phyloP scores from a whole-genome alignment of 352 stramenopile genomes.

The Aphanomyces cochlioides region DNA sequence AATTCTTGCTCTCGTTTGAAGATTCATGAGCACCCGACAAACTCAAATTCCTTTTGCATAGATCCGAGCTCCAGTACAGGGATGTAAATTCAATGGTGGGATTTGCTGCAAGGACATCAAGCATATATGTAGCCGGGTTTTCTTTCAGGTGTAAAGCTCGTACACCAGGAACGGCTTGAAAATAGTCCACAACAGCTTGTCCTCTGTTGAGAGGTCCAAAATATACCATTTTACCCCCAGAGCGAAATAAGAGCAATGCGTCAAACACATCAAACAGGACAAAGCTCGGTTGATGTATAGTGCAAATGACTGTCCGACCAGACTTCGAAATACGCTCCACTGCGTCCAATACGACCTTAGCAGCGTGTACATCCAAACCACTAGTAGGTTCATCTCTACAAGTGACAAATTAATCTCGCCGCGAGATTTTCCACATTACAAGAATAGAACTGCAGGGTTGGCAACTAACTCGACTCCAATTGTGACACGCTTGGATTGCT shows the following conservation, averaged over 20 bases:
- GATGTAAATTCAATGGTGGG: background rate
- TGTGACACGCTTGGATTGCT: constrained; percentile 48
- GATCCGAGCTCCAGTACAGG: background rate
- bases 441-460: constrained; percentile 71
- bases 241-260: constrained; percentile 78
- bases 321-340: constrained; percentile 54
- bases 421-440: constrained; percentile 18
- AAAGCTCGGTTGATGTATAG: constrained; percentile 86
- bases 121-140: constrained; percentile 88
- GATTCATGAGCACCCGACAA: no score
- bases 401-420: background rate
- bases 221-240: constrained; percentile 74
- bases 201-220: constrained; percentile 61
- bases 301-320: constrained; percentile 81
- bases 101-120: constrained; percentile 56
- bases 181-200: constrained; percentile 49
- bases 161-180: constrained; percentile 65
- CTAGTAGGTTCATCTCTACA: constrained; percentile 55
- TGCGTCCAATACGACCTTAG: constrained; percentile 40
- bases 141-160: constrained; percentile 49
- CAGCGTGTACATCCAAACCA: constrained; percentile 48
- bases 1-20: background rate
- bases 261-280: constrained; percentile 83
- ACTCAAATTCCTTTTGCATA: background rate
- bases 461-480: constrained; percentile 86